phyloP scores from a whole-genome alignment of 345 rosid species.

The Pistacia atlantica region DNA sequence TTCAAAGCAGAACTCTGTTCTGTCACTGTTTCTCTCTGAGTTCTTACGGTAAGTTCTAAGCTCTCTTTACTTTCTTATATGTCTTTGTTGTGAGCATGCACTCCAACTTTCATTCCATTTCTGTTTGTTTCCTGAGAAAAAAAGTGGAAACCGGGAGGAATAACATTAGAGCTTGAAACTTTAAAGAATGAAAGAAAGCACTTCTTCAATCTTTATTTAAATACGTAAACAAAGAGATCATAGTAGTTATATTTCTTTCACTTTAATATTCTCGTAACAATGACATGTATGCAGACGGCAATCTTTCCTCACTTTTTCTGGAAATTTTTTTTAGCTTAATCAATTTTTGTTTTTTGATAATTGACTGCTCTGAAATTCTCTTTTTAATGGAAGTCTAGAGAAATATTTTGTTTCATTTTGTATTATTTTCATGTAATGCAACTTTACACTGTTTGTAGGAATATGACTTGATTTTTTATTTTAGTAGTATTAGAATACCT shows the following conservation, averaged over 20 bases:
- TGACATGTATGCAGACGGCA: neutral
- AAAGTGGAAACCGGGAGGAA: no score
- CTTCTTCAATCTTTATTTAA: no score
- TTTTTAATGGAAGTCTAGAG: neutral
- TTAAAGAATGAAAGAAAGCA: no score
- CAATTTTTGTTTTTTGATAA: neutral
- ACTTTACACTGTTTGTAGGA: neutral
- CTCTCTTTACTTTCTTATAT: slow-evolving; percentile 1
- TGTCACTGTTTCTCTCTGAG: neutral
- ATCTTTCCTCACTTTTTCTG: no score
- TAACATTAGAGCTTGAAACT: no score
- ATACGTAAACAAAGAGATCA: no score
- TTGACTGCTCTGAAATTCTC: neutral
- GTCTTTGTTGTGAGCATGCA: neutral
- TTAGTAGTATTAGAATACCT: no score
- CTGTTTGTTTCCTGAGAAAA: slow-evolving; percentile 10
- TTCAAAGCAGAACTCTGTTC: neutral
- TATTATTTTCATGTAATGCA: neutral
- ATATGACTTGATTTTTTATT: neutral
- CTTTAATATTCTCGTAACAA: no score
- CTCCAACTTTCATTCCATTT: neutral
- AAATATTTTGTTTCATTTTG: no score
- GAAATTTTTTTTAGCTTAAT: no score
- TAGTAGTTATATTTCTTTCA: no score
- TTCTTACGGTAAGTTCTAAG: slow-evolving; percentile 3